Evolutionary conservation across 352 stramenopile genomes (phyloP), one percentile per base, ranked within the genome.

Genomic region (Globisporangium mamillatum): DNA sequence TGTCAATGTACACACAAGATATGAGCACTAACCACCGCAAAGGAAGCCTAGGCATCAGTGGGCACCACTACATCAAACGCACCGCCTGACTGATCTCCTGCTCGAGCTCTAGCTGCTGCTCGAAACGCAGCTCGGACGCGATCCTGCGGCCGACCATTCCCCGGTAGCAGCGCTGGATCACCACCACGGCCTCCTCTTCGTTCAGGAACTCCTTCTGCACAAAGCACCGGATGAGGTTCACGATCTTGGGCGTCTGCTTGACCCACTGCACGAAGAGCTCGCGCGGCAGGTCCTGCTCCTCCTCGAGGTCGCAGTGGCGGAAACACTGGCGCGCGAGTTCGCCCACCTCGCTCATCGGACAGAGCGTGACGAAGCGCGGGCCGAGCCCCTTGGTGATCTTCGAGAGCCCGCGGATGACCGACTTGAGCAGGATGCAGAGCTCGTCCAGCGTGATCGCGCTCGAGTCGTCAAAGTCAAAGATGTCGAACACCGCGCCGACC

Each of bases 401-500:
- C 12, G 83, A 89, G 9, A 91, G 73, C 0, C 85, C 82, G 3
- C 85, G 85, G 22, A 91, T 66, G 7, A 76, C 79, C 14, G 81
- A 93, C 71, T 91, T 93, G 68, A 91, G 72, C 9, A 93, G 62
- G 64, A 93, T 91, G 22, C 79, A 80, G 25, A 93, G 80, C 68
- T 93, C 85, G 46, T 93, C 85, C 46, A 86, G 73, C n/a, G 85
- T 93, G 67, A 93, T 87, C 56, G 76, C 67, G 7, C 77, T 70
- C 9, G 81, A 90, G 25, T 79, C 71, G 65, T 93, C 81, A 68
- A 93, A 93, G 71, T 93, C 85, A 48, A 93, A 93, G 22, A 90
- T 75, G 58, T 90, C 83, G 36, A 93, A 93, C 0, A 91, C 73
- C n/a, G 78, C 75, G 20, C 71, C 71, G 7, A 80, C 74, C 32